Evolutionary conservation across 331 rosid species (phyloP), one percentile per base, ranked within the genome.

Genomic region (Phaseolus coccineus): DNA sequence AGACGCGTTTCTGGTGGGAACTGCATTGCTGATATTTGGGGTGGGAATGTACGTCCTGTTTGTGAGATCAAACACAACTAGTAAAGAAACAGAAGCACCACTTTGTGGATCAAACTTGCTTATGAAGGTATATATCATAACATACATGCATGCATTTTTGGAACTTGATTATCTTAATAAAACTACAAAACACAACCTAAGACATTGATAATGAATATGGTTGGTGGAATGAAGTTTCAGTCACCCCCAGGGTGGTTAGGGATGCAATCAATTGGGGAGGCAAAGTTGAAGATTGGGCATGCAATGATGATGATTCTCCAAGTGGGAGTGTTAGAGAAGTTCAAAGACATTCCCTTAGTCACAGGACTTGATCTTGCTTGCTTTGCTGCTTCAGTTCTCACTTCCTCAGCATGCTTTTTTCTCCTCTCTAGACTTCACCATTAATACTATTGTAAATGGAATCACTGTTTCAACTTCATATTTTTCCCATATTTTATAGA

Each of bases 1-100:
- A 95, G 99, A 95, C 68, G 83, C 88, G 97, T 95, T 88, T 87
- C 71, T 95, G 6, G 77, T 91, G 33, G 99, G 99, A 87, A 95
- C 88, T 4, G 96, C 96, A 76, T 76, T 95, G 88, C 81, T 95
- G 28, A 56, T 85, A 12, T 93, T 93, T 71, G 97, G 97, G 31
- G 79, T 85, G 58, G 91, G 94, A 72, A 71, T 95, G 69, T 93
- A 93, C 71, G 75, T 79, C 57, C 90, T 95, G 91, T 95, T 95
- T 78, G 90, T 93, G n/a, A 85, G 90, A 47, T 74, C 90, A 75
- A 80, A 56, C 76, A 69, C 72, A 46, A 40, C 61, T 3, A 42
- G 7, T 46, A 84, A 68, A 48, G 87, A 65, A 77, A 77, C 82
- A 52, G 79, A 81, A 39, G 70, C 78, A 0, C 22, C 61, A 64